Evolutionary conservation across 169 alveolate genomes (phyloP), one percentile per base, ranked within the genome.

Genomic region (Cryptosporidium parvum): DNA sequence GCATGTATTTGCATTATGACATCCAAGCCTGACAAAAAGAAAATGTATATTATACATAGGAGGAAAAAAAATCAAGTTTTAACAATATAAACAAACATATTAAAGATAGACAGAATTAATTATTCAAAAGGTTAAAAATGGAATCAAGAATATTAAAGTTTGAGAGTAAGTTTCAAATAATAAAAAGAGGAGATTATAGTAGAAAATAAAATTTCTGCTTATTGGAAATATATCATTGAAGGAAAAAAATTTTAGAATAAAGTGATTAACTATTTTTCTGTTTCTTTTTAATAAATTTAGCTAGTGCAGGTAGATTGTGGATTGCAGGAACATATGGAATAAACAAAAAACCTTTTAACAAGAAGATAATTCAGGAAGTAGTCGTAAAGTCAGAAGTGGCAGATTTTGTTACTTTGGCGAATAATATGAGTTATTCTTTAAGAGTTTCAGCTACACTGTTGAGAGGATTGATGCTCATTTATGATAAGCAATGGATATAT

Each of bases 291-390:
- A 1, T 29, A n/a, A 12, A 73, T 48, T 33, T 14, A 73, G 86
- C 86, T 16, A 73, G 42, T 56, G 65, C 71, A 18, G 86, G 86
- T 56, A 51, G 86, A 16, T 26, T 73, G 44, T 73, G 86, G 86
- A 73, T 73, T 39, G 86, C 86, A 33, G 86, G 86, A 1, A 73
- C 86, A 73, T 73, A 59, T 59, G 86, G 86, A 16, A 53, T 73
- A 29, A 73, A 37, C 56, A 73, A 73, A 21, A 73, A 59, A 44
- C 86, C 86, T 0, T 73, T 73, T 39, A 73, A 37, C 42, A 73
- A 73, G 44, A 73, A 59, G 71, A 73, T 73, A 31, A 73, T 73
- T 29, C 86, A 73, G 29, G 86, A 73, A 33, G 29, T 73, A 31
- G 72, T 23, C 0, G 59, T 73, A 33, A 73, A 21, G 56, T 31